A percentile compares a stretch with the other conserved stretches of the same genome.
Evolutionary conservation across 371 early-diverging fungal species (phyloP).

Genomic region (Zancudomyces culisetae): DNA sequence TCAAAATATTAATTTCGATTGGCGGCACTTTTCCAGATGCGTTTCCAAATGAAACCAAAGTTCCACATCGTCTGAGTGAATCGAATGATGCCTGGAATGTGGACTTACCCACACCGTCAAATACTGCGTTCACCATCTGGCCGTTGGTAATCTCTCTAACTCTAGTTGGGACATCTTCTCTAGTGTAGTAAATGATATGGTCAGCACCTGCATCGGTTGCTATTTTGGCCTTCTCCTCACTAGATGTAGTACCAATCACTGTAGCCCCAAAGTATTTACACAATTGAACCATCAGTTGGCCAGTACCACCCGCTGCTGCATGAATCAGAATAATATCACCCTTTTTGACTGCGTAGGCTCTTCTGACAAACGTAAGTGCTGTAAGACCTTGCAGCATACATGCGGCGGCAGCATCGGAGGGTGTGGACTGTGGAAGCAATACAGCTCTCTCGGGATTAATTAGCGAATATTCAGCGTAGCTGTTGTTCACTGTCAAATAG

Average conservation of each 20-base stretch:
- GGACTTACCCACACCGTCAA: slow-evolving; percentile 79
- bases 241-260: slow-evolving; percentile 77
- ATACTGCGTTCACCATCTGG: slow-evolving; percentile 70
- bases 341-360: slow-evolving; percentile 48
- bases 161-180: slow-evolving; percentile 35
- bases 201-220: slow-evolving; percentile 58
- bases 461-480: slow-evolving; percentile 65
- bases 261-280: slow-evolving; percentile 56
- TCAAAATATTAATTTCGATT: slow-evolving; percentile 40
- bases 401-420: slow-evolving; percentile 40
- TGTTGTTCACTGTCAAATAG: slow-evolving; percentile 31
- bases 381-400: slow-evolving; percentile 56
- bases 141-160: slow-evolving; percentile 58
- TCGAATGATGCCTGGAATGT: slow-evolving; percentile 62
- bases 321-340: slow-evolving; percentile 70
- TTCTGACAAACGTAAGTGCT: slow-evolving; percentile 53
- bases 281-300: slow-evolving; percentile 55
- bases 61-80: slow-evolving; percentile 49
- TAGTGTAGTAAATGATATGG: slow-evolving; percentile 47
- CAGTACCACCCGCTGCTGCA: slow-evolving; percentile 88
- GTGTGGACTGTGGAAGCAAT: slow-evolving; percentile 34
- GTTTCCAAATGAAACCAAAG: slow-evolving; percentile 79
- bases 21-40: slow-evolving; percentile 73
- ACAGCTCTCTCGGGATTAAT: slow-evolving; percentile 23
- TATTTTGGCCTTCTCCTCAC: slow-evolving; percentile 53